Evolutionary conservation across 805 yeast species (phyloP).

Genomic region (Starmerella vitae): DNA sequence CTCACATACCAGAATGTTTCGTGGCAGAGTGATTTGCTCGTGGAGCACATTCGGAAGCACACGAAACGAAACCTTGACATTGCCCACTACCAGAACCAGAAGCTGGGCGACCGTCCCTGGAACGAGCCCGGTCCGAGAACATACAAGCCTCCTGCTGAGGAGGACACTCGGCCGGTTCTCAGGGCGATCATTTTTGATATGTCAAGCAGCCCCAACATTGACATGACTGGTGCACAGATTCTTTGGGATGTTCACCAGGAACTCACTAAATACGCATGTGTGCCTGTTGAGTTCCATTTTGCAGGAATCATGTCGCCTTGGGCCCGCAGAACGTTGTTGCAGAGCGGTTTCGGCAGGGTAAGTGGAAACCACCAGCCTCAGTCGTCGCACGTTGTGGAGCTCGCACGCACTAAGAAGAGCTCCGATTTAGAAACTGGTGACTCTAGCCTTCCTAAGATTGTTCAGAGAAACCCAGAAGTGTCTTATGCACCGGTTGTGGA

Average conservation of each 20-base stretch:
- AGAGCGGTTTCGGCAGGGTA: constrained; percentile 39
- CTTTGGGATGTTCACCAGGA: constrained; percentile 64
- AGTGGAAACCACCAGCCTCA: constrained; percentile 24
- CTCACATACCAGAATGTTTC: constrained; percentile 75
- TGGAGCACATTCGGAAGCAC: constrained; percentile 47
- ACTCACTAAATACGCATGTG: constrained; percentile 57
- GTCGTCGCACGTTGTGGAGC: constrained; percentile 11
- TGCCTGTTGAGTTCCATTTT: constrained; percentile 81
- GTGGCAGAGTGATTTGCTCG: constrained; percentile 51
- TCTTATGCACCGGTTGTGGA: constrained; percentile 41
- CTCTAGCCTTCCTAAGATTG: constrained; percentile 43
- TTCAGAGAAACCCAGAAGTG: constrained; percentile 20
- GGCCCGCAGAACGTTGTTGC: constrained; percentile 63
- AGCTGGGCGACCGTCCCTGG: constrained; percentile 66
- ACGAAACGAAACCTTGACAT: constrained; percentile 46
- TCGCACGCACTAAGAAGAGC: constrained; percentile 1
- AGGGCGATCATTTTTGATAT: constrained; percentile 70
- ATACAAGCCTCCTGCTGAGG: constrained; percentile 22
- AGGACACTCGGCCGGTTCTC: constrained; percentile 50
- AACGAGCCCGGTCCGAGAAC: constrained; percentile 63
- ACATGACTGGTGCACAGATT: constrained; percentile 67
- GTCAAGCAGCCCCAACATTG: constrained; percentile 59
- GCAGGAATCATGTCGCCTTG: constrained; percentile 75
- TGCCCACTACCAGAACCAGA: constrained; percentile 19
- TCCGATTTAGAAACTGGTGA: constrained; percentile 21